Evolutionary conservation across 129 eudicot genomes (phyloP).

Genomic region (Chrysanthemum makinoi): DNA sequence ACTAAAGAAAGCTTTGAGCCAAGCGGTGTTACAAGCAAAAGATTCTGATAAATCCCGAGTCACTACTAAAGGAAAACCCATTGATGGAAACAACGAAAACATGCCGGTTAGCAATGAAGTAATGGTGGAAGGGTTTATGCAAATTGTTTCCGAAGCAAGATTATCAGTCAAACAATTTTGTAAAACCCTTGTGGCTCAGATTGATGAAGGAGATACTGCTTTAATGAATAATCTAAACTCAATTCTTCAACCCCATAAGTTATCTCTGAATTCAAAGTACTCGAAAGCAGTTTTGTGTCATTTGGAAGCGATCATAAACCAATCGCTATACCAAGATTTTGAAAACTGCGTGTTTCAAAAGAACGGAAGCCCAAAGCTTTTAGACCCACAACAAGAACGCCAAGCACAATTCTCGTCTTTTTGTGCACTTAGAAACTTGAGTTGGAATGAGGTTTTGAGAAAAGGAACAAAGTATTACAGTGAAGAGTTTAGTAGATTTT

Average conservation of each 20-base stretch:
- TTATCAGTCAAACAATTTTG: constrained; percentile 84
- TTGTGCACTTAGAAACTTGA: constrained; percentile 66
- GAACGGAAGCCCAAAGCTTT: constrained; percentile 60
- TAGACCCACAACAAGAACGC: constrained; percentile 67
- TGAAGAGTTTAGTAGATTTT: constrained; percentile 86
- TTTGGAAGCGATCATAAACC: constrained; percentile 81
- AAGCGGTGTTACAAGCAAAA: constrained; percentile 49
- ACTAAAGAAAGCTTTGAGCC: constrained; percentile 65
- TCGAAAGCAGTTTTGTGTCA: constrained; percentile 66
- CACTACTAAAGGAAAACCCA: constrained; percentile 29
- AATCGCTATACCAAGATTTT: constrained; percentile 75
- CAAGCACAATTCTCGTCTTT: constrained; percentile 64
- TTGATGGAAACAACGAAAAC: constrained; percentile 38
- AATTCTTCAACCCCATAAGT: constrained; percentile 67
- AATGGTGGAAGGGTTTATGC: constrained; percentile 93
- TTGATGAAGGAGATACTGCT: constrained; percentile 54
- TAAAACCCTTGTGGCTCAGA: constrained; percentile 56
- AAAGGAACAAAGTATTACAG: constrained; percentile 94
- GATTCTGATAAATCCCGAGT: constrained; percentile 21
- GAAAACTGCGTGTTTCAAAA: constrained; percentile 79
- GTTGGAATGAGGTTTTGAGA: constrained; percentile 88
- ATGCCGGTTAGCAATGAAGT: constrained; percentile 78
- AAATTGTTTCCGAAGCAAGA: constrained; percentile 87
- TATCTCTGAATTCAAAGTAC: constrained; percentile 55
- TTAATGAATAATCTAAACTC: constrained; percentile 53